phyloP scores from a whole-genome alignment of 176 grass and related monocot species.

The Urochloa ruziziensis region DNA sequence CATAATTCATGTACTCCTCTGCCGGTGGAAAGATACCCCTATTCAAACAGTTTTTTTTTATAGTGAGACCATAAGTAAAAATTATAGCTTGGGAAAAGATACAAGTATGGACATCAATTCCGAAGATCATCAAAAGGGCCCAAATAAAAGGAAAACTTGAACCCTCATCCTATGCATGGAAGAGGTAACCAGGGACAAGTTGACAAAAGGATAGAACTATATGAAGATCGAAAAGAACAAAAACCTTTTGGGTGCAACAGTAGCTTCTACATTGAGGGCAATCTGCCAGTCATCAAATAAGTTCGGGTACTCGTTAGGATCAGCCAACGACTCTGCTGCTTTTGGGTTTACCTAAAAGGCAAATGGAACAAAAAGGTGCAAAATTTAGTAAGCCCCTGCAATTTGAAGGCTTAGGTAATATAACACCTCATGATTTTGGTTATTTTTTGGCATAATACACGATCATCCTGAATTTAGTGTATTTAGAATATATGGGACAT shows the following conservation, averaged over 20 bases:
- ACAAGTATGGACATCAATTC: neutral
- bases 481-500: neutral
- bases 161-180: neutral
- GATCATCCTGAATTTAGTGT: neutral
- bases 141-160: slow-evolving; percentile 14
- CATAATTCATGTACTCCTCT: slow-evolving; percentile 63
- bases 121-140: neutral
- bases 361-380: neutral
- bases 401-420: slow-evolving; percentile 1
- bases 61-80: neutral
- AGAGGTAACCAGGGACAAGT: neutral
- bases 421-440: neutral
- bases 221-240: slow-evolving; percentile 14
- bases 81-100: neutral
- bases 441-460: neutral
- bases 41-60: neutral
- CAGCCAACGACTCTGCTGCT: slow-evolving; percentile 91
- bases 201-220: slow-evolving; percentile 3
- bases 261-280: slow-evolving; percentile 83
- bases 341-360: slow-evolving; percentile 71
- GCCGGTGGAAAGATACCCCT: slow-evolving; percentile 84
- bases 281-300: slow-evolving; percentile 98
- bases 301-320: slow-evolving; percentile 86
- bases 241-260: slow-evolving; percentile 57
- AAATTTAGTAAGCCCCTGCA: neutral